phyloP scores from a whole-genome alignment of 1,284 basidiomycete genomes.

The Tilletia indica region DNA sequence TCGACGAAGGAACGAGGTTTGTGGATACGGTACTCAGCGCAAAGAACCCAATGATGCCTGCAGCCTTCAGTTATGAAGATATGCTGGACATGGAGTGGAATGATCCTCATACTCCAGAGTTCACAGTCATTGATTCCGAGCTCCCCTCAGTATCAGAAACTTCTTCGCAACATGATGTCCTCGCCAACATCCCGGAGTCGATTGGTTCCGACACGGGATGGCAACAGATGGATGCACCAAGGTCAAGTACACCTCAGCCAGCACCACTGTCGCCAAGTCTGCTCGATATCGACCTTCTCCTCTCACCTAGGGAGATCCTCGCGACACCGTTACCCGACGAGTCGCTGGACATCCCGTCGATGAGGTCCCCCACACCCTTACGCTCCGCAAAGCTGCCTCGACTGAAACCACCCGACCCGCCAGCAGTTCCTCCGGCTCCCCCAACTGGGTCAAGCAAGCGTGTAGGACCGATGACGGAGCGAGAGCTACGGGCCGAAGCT shows the following conservation, averaged over 20 bases:
- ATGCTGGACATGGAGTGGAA: slow-evolving; percentile 1
- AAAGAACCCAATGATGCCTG: not conserved
- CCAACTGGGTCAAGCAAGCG: not conserved
- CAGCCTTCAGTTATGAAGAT: not conserved
- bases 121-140: too few relatives aligned
- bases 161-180: not conserved
- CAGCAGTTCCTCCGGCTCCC: not conserved
- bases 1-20: not conserved
- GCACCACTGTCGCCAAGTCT: not conserved
- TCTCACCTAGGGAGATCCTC: too few relatives aligned
- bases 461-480: not conserved
- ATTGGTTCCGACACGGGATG: not conserved
- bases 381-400: too few relatives aligned
- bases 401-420: not conserved
- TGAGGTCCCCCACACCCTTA: too few relatives aligned
- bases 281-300: not conserved
- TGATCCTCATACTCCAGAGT: not conserved
- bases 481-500: not conserved
- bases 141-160: too few relatives aligned
- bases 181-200: not conserved
- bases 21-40: slow-evolving; percentile 1
- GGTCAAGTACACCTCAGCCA: not conserved
- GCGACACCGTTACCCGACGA: too few relatives aligned
- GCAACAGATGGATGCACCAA: not conserved
- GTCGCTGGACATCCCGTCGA: too few relatives aligned